phyloP scores from a whole-genome alignment of 805 yeast genomes.

The Kluyveromyces starmeri region DNA sequence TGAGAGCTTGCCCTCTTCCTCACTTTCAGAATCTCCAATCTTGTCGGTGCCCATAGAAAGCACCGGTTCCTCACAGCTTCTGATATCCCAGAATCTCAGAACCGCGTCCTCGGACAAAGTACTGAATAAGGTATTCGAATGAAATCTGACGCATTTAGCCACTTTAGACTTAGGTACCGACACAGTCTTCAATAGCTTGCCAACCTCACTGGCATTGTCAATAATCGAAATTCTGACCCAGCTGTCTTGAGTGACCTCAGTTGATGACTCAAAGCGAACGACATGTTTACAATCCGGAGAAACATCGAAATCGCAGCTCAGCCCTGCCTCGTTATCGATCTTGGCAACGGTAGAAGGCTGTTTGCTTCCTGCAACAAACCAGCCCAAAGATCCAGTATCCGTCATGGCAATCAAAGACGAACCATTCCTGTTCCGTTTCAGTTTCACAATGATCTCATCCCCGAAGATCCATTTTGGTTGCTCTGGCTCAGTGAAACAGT shows the following conservation, averaged over 20 bases:
- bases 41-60: constrained; percentile 12
- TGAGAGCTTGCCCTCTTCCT: constrained; percentile 22
- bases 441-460: constrained; percentile 25
- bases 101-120: constrained; percentile 28
- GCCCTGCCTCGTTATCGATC: constrained; percentile 16
- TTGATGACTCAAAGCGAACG: neutral
- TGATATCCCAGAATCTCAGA: constrained; percentile 27
- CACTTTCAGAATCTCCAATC: constrained; percentile 10
- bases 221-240: constrained; percentile 26
- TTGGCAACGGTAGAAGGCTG: constrained; percentile 27
- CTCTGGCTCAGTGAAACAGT: constrained; percentile 47
- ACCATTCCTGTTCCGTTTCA: constrained; percentile 29
- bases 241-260: neutral
- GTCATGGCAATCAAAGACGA: constrained; percentile 30
- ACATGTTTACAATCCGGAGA: neutral
- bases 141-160: constrained; percentile 25
- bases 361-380: constrained; percentile 26
- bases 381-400: constrained; percentile 26
- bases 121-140: constrained; percentile 24
- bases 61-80: constrained; percentile 22
- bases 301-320: neutral
- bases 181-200: constrained; percentile 21
- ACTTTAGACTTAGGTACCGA: constrained; percentile 26
- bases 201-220: constrained; percentile 27
- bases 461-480: constrained; percentile 22